phyloP scores from a whole-genome alignment of 768 basidiomycete genomes.

The Tylopilus felleus region DNA sequence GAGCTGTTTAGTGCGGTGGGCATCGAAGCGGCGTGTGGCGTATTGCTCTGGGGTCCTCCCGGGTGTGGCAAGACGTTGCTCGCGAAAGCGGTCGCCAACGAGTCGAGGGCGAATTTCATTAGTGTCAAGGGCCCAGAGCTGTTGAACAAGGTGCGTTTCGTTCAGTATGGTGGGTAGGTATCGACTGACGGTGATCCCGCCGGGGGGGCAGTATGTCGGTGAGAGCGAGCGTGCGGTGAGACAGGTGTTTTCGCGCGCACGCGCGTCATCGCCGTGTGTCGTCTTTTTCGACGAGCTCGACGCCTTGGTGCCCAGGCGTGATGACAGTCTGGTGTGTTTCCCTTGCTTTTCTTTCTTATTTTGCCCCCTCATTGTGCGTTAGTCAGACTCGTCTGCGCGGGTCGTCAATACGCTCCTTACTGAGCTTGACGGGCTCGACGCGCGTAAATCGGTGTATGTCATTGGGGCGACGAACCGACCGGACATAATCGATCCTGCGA shows the following conservation, averaged over 20 bases:
- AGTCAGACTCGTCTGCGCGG: constrained; percentile 88
- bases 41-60: constrained; percentile 97
- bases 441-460: constrained; percentile 84
- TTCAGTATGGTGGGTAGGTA: neutral
- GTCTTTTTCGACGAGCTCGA: constrained; percentile 97
- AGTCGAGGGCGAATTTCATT: constrained; percentile 93
- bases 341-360: too few relatives aligned
- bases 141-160: constrained; percentile 78
- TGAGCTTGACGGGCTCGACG: constrained; percentile 89
- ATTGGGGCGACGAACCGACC: constrained; percentile 94
- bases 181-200: neutral
- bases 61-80: constrained; percentile 97
- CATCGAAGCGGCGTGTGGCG: constrained; percentile 88
- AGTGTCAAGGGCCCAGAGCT: constrained; percentile 97
- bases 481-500: constrained; percentile 97
- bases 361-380: too few relatives aligned
- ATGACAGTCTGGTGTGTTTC: constrained; percentile 74
- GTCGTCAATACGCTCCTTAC: constrained; percentile 91
- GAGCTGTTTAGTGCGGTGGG: constrained; percentile 87
- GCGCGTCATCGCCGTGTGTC: constrained; percentile 91
- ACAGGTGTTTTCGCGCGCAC: constrained; percentile 90
- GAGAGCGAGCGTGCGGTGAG: constrained; percentile 95
- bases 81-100: constrained; percentile 98
- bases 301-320: constrained; percentile 84
- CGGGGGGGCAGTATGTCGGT: constrained; percentile 75